Evolutionary conservation across 371 early-diverging fungal genomes (phyloP), one percentile per base, ranked within the genome.

Genomic region (Furculomyces boomerangus): DNA sequence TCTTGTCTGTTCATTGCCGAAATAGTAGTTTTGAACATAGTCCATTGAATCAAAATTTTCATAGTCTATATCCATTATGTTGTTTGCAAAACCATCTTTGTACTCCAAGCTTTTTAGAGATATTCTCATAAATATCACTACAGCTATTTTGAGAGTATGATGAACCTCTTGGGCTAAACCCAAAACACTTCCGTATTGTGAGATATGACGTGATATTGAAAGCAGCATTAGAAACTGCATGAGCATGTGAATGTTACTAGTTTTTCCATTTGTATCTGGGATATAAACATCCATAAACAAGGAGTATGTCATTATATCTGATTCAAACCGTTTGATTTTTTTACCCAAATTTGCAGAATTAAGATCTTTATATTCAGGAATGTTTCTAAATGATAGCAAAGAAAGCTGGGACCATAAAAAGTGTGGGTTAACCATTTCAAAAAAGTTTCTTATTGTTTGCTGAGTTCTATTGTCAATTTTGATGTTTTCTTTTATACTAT

Each of bases 401-500:
- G 79, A 77, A 0, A 85, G 61, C 51, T 84, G 80, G 58, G 74
- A 74, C 84, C 89, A 91, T 22, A 88, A 76, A 30, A 83, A 57
- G 44, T 78, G 78, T 7, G 91, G 89, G 49, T 90, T 86, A 22
- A 88, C 71, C 79, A 83, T 81, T 55, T 87, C 85, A 50, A 93
- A 70, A 71, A 90, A 83, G 86, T 88, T 89, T 24, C 79, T 82
- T 2, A 86, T 84, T 14, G 85, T 80, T 60, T 83, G 84, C 20
- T 83, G 64, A 22, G 89, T 63, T 74, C 84, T 64, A 20, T 7
- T 1, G 27, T 37, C 20, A 18, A 50, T 30, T 16, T 39, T 13
- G 32, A 26, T 40, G 25, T 16, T 49, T 32, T 3, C 1, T 22
- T 31, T 45, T 2, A 31, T 1, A 26, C 35, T 37, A 3, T 30